Evolutionary conservation across 371 early-diverging fungal genomes (phyloP), one percentile per base, ranked within the genome.

Genomic region (Mucor piriformis): DNA sequence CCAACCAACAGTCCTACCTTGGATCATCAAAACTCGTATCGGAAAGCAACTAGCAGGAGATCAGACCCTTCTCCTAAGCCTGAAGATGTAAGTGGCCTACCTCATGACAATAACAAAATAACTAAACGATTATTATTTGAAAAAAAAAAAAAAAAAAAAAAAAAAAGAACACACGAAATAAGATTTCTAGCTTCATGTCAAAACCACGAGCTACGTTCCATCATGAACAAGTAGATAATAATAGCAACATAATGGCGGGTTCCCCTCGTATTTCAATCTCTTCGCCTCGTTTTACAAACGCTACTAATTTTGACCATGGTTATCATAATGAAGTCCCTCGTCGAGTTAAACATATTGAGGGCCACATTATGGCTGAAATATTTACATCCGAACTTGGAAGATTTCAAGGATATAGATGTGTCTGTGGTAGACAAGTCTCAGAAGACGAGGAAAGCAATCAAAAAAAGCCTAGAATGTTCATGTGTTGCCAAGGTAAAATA

Each of bases 281-380:
- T 10, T 23, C 62, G 3, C 42, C 50, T 55, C 49, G 48, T 16
- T 37, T 57, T 18, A 32, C 47, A 5, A 29, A 29, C 59, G 29
- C 34, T 11, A 52, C 43, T 29, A 43, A 47, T 24, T 61, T 69
- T 34, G 63, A 66, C 3, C 63, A 57, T 24, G 57, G 43, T 5
- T 58, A 56, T 32, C 40, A 58, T 15, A 61, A 61, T 47, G 61
- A 73, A 38, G 29, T 73, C 16, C 53, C 62, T 23, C 64, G 78
- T 18, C 72, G 73, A 10, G 38, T 70, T 4, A 72, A 70, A 37
- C 68, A 78, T 51, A 69, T 79, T 13, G 80, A 79, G 49, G 80
- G 80, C 1, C 80, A 79, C 48, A 57, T 62, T 12, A 79, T 79
- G 80, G 61, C 62, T 7, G 70, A 74, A 40, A 63, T 79, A 10